Evolutionary conservation across 108 stramenopile genomes (phyloP), one percentile per base, ranked within the genome.

Genomic region (Cyclostephanos invisitatus): DNA sequence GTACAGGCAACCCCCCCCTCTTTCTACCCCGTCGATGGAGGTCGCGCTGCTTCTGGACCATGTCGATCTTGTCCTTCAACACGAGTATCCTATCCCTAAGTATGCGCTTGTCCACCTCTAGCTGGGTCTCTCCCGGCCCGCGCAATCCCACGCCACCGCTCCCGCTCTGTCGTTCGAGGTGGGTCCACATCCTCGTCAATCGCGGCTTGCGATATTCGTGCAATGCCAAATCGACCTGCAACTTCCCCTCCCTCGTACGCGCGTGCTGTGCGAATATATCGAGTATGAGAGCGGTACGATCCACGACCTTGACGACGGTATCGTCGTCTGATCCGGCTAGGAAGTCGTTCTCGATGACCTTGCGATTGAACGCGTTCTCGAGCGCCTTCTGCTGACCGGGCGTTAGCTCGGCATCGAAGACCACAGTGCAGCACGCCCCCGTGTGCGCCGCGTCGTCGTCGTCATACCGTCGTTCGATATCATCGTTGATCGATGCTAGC

Each of bases 261-360:
- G 98, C 98, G 65, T 97, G 96, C 70, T 97, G 95, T 2, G 96
- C 95, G 68, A 98, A 98, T 35, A 98, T 98, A 67, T 98, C 97
- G 18, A 98, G 75, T 60, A 98, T 97, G 14, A 98, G 83, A 0
- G 96, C 96, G 17, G 98, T 98, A n/a, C 98, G 89, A 68, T 98
- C 98, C n/a, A 98, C 68, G 12, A 96, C 92, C 66, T 96, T 96
- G 62, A 94, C 62, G 3, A 77, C 76, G 10, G 79, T 88, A 0
- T 75, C 51, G 11, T 48, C 22, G 56, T 72, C 64, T n/a, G 49
- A 60, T 2, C 83, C 89, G 47, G 86, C 60, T 73, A 90, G 90
- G 76, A 91, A 91, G 65, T 92, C 91, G 65, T 95, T 88, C 42
- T 95, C 85, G 15, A 92, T 73, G 9, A 85, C 58, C 20, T 91